phyloP scores from a whole-genome alignment of 495 filamentous ascomycete species.

The Staphylotrichum longicolle region DNA sequence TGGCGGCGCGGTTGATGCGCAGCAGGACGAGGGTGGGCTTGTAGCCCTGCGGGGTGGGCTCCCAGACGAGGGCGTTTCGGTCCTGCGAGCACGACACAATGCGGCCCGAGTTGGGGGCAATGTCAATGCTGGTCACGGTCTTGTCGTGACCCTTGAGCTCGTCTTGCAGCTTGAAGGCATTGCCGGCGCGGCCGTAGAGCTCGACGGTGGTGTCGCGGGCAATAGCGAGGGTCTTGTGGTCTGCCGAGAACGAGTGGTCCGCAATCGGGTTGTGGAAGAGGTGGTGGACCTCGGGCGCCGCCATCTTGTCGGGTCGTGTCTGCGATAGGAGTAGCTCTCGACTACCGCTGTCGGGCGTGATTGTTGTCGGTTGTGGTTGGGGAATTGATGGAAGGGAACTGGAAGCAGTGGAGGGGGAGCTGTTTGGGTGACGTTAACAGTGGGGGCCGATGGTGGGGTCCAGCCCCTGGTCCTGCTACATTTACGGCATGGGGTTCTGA shows the following conservation, averaged over 20 bases:
- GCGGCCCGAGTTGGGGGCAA: conserved; percentile 81
- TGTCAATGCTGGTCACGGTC: conserved; percentile 91
- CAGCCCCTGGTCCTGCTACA: neutral
- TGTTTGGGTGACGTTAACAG: conserved; percentile 13
- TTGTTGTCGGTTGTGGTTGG: conserved; percentile 11
- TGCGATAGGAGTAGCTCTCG: conserved; percentile 98
- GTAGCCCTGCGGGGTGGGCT: conserved; percentile 84
- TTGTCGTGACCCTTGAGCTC: conserved; percentile 96
- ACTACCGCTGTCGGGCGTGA: conserved; percentile 64
- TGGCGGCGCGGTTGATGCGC: conserved; percentile 94
- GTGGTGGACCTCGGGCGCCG: conserved; percentile 85
- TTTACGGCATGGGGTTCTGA: neutral
- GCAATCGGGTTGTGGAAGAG: conserved; percentile 95
- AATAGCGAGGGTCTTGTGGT: conserved; percentile 84
- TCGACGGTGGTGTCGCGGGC: conserved; percentile 88
- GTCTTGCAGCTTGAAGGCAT: conserved; percentile 78
- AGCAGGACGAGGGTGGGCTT: conserved; percentile 96
- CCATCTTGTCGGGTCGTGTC: conserved; percentile 54
- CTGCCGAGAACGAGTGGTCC: conserved; percentile 95
- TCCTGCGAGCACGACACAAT: conserved; percentile 99
- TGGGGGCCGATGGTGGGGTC: conserved; percentile 21
- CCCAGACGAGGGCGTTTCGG: conserved; percentile 97
- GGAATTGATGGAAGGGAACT: neutral
- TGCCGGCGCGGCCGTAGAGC: conserved; percentile 74
- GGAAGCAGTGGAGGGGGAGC: too few species aligned